phyloP scores from a whole-genome alignment of 2,329 filamentous ascomycete genomes.

The Arthrobotrys musiformis region DNA sequence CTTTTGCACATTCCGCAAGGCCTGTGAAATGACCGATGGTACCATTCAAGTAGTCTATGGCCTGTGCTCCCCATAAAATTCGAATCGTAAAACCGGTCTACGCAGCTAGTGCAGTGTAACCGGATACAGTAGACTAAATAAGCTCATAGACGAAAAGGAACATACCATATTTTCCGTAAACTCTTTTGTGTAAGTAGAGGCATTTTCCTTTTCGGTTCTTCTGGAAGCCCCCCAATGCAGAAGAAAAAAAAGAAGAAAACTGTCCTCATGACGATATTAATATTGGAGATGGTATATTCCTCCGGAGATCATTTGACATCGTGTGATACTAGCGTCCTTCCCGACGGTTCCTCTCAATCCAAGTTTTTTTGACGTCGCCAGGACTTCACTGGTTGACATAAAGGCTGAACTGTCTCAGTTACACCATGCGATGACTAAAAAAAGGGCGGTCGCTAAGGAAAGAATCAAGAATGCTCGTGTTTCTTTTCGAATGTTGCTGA shows the following conservation, averaged over 20 bases:
- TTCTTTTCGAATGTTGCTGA: neutral
- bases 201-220: conserved; percentile 6
- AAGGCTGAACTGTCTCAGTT: conserved; percentile 38
- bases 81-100: neutral
- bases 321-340: conserved; percentile 41
- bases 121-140: conserved; percentile 19
- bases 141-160: neutral
- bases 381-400: neutral
- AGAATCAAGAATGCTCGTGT: conserved; percentile 1
- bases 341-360: neutral
- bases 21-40: conserved; percentile 25
- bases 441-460: conserved; percentile 4
- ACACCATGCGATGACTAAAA: conserved; percentile 50
- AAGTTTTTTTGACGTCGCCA: conserved; percentile 1
- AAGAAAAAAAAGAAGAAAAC: too few relatives aligned
- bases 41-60: neutral
- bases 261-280: conserved; percentile 30
- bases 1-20: neutral
- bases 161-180: neutral
- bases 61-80: neutral
- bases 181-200: conserved; percentile 6
- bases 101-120: conserved; percentile 5
- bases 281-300: conserved; percentile 23
- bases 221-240: conserved; percentile 22
- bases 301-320: conserved; percentile 49